Conservation (phyloP, 2,329 filamentous ascomycete genomes). For the Alternaria rosae region DNA sequence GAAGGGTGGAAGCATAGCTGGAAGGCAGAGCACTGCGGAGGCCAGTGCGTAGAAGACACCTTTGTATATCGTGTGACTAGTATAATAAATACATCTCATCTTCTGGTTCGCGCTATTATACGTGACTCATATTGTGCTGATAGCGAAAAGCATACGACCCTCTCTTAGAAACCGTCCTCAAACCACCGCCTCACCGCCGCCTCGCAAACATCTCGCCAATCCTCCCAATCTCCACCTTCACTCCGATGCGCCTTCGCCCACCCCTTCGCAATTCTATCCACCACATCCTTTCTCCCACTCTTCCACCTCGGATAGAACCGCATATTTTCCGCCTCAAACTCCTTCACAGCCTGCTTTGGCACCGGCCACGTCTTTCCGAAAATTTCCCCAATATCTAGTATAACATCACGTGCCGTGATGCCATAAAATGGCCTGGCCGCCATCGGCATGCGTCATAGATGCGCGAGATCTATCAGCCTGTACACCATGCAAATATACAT, state of each 20-base stretch:
- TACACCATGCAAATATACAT: neutral
- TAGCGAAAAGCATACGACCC: neutral
- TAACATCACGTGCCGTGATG: neutral
- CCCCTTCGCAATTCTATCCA: neutral
- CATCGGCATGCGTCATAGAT: neutral
- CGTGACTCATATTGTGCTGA: neutral
- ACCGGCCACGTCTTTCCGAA: neutral
- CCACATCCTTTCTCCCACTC: neutral
- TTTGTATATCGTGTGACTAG: neutral
- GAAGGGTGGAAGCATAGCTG: constrained; percentile 67
- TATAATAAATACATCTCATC: neutral
- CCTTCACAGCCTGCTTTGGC: neutral
- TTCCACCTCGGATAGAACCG: neutral
- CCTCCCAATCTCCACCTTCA: neutral
- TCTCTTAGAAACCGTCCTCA: neutral
- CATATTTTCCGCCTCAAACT: neutral
- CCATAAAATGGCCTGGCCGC: neutral
- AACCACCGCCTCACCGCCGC: neutral
- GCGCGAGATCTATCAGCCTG: neutral
- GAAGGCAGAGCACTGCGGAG: constrained; percentile 62
- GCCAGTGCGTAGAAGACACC: constrained; percentile 38
- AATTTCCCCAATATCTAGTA: neutral
- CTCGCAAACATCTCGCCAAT: neutral
- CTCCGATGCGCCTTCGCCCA: neutral
- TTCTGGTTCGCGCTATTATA: neutral